Evolutionary conservation across 768 basidiomycete genomes (phyloP).

Genomic region (Boletus edulis): DNA sequence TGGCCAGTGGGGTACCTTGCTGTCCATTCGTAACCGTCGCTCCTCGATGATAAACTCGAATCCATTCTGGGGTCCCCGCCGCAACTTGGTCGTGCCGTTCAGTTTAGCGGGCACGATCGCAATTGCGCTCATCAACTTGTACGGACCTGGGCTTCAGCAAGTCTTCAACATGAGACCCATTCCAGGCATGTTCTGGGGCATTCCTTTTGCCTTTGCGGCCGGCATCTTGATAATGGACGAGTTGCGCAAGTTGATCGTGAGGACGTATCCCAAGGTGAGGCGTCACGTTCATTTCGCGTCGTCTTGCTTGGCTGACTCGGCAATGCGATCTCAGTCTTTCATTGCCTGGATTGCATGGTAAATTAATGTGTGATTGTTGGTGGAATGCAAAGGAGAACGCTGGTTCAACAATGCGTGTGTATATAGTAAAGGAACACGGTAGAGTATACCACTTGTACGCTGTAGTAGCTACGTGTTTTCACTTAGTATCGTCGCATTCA

Average conservation of each 20-base stretch:
- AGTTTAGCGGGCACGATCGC: constrained; percentile 33
- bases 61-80: constrained; percentile 38
- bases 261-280: constrained; percentile 42
- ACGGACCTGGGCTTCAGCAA: constrained; percentile 30
- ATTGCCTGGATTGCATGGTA: constrained; percentile 26
- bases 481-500: too few relatives aligned
- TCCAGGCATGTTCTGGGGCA: constrained; percentile 44
- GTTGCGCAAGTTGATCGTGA: constrained; percentile 42
- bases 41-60: constrained; percentile 27
- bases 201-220: constrained; percentile 41
- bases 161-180: constrained; percentile 36
- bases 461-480: too few relatives aligned
- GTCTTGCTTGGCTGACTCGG: background rate
- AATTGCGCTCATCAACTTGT: constrained; percentile 35
- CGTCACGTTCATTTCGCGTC: background rate
- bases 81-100: constrained; percentile 31
- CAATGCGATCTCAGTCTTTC: constrained; percentile 13
- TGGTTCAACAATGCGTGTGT: too few relatives aligned
- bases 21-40: constrained; percentile 29
- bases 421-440: too few relatives aligned
- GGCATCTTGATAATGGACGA: constrained; percentile 46
- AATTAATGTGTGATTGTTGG: too few relatives aligned
- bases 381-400: too few relatives aligned
- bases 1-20: constrained; percentile 24
- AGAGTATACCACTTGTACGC: too few relatives aligned